phyloP scores from a whole-genome alignment of 352 stramenopile genomes.

The Globisporangium polare region DNA sequence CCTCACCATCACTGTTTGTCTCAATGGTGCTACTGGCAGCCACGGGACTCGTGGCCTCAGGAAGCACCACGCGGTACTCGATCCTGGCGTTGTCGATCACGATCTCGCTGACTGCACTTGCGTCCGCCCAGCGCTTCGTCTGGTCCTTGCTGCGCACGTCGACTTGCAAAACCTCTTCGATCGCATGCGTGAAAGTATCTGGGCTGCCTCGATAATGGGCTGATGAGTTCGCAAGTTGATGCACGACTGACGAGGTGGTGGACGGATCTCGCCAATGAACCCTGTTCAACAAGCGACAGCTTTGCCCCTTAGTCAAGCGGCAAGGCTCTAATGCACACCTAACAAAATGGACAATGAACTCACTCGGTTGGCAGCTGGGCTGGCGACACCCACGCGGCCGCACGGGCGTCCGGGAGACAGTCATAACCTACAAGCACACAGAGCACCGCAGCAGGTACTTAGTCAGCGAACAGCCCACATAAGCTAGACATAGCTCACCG shows the following conservation, averaged over 20 bases:
- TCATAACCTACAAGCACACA: constrained; percentile 32
- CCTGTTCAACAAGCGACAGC: constrained; percentile 8
- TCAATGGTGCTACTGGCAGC: neutral
- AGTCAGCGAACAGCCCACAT: neutral
- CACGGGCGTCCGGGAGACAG: constrained; percentile 37
- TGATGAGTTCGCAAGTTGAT: constrained; percentile 35
- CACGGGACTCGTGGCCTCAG: neutral
- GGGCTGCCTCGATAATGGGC: constrained; percentile 34
- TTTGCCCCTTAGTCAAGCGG: too few species aligned
- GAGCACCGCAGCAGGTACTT: neutral
- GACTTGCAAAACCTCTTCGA: constrained; percentile 64
- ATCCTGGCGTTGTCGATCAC: constrained; percentile 56
- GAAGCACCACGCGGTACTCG: constrained; percentile 28
- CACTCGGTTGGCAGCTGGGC: constrained; percentile 35
- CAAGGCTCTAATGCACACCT: neutral
- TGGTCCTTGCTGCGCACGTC: constrained; percentile 79
- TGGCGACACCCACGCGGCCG: constrained; percentile 39
- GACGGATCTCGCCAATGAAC: constrained; percentile 43
- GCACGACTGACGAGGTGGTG: constrained; percentile 20
- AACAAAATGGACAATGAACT: constrained; percentile 6
- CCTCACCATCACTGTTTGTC: neutral
- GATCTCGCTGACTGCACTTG: constrained; percentile 36
- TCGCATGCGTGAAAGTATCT: constrained; percentile 31
- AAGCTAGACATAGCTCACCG: neutral
- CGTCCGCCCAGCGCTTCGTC: constrained; percentile 41